Evolutionary conservation across 2,329 filamentous ascomycete genomes (phyloP).

Genomic region (Botrytis galanthina): DNA sequence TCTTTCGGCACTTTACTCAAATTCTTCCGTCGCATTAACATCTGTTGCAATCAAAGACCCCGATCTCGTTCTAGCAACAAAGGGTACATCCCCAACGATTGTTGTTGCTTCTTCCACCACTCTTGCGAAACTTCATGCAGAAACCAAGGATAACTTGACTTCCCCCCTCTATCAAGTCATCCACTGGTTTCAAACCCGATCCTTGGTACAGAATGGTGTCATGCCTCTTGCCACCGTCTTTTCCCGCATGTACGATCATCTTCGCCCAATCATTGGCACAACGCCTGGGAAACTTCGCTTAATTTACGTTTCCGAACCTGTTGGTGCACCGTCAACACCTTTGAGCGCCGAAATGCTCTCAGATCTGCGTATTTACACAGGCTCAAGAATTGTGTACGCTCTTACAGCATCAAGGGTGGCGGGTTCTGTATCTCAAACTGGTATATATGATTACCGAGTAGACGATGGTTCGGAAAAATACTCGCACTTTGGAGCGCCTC

Average conservation of each 20-base stretch:
- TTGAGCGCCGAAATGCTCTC: constrained; percentile 70
- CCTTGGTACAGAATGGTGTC: constrained; percentile 66
- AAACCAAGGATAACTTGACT: constrained; percentile 57
- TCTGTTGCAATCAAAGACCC: constrained; percentile 75
- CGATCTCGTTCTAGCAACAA: constrained; percentile 70
- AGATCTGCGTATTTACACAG: constrained; percentile 77
- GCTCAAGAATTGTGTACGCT: constrained; percentile 80
- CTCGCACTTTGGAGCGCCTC: constrained; percentile 77
- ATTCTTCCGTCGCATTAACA: constrained; percentile 82
- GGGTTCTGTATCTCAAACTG: constrained; percentile 83
- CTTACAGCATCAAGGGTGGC: constrained; percentile 80
- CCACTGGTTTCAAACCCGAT: constrained; percentile 69
- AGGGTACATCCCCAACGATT: constrained; percentile 75
- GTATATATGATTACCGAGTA: constrained; percentile 80
- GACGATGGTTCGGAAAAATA: constrained; percentile 41
- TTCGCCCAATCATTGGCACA: constrained; percentile 57
- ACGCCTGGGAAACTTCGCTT: constrained; percentile 74
- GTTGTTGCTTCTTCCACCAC: constrained; percentile 75
- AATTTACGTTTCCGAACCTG: constrained; percentile 74
- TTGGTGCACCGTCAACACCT: constrained; percentile 58
- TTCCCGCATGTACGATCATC: constrained; percentile 58
- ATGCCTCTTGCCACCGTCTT: constrained; percentile 68
- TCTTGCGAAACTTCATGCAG: constrained; percentile 64
- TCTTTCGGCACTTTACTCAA: constrained; percentile 78
- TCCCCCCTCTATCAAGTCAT: constrained; percentile 64